Evolutionary conservation across 164 flowering plant species (phyloP), one percentile per base, ranked within the genome.

Genomic region (Saururus chinensis): DNA sequence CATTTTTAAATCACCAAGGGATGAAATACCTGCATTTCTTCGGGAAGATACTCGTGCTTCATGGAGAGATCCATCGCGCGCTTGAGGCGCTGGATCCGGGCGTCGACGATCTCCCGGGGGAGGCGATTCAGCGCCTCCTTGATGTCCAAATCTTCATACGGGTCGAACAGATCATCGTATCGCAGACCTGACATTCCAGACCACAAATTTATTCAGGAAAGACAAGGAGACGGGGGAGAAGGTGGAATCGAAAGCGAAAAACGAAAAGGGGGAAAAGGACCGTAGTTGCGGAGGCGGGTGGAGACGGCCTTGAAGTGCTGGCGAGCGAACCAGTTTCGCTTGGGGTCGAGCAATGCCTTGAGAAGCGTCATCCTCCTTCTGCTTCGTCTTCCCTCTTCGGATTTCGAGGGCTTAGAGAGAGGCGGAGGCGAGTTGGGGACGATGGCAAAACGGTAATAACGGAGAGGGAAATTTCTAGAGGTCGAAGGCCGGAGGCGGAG

Each of bases 11-110:
- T 1, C 23, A 17, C 23, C 10, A 6, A 11, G 23, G 4, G 58
- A 55, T 35, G 19, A 55, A 55, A 24, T 23, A 92, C 98, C 98
- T 90, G 99, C 54, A 93, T 78, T 60, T 90, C 77, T 9, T 74
- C 78, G 7, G 96, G 75, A 21, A 93, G 92, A 72, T 93, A 84
- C 68, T 80, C 78, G 72, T 93, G 99, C 75, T 93, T 93, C 99
- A 93, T 81, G 64, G 99, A 93, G 40, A 93, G 89, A 80, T 93
- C 97, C 78, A 90, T 81, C 67, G 99, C 99, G 22, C 99, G 89
- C 78, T 85, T 84, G 56, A 93, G 80, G n/a, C 99, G 92, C 76
- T 88, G 95, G 64, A 76, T 74, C 66, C 99, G 82, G 0, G 99
- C 99, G 55, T 90, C 95, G 12, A 93, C 92, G 53, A 93, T 68